phyloP scores from a whole-genome alignment of 2,329 filamentous ascomycete genomes.

The Ceratocystis colombiana region DNA sequence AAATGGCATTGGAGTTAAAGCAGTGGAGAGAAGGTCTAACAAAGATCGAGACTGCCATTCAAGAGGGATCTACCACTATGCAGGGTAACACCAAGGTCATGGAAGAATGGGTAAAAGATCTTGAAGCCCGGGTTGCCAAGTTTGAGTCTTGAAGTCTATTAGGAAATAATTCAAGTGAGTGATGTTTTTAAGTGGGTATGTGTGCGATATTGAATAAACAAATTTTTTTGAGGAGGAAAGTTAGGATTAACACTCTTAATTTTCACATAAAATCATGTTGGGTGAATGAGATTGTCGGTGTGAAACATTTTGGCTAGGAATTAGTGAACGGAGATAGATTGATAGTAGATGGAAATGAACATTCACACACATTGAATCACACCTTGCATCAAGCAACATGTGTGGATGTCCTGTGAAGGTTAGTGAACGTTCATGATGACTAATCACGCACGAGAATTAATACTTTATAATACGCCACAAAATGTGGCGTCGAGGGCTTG shows the following conservation, averaged over 20 bases:
- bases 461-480: slow-evolving; percentile 18
- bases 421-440: slow-evolving; percentile 11
- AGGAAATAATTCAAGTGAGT: background rate
- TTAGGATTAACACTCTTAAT: background rate
- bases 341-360: too few relatives aligned
- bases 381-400: too few relatives aligned
- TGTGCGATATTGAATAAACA: background rate
- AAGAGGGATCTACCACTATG: slow-evolving; percentile 58
- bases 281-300: too few relatives aligned
- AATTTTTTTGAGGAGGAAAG: background rate
- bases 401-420: too few relatives aligned
- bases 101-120: slow-evolving; percentile 75
- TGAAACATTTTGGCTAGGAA: too few relatives aligned
- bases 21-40: slow-evolving; percentile 75
- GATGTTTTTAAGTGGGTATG: background rate
- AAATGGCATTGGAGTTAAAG: slow-evolving; percentile 73
- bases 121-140: slow-evolving; percentile 66
- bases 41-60: slow-evolving; percentile 66
- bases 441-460: slow-evolving; percentile 18
- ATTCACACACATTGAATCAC: too few relatives aligned
- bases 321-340: too few relatives aligned
- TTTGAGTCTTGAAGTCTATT: slow-evolving; percentile 23
- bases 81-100: slow-evolving; percentile 74
- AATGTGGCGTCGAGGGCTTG: slow-evolving; percentile 25
- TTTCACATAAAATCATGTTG: too few relatives aligned